phyloP scores from a whole-genome alignment of 1,284 basidiomycete genomes.

The Sporisorium scitamineum region DNA sequence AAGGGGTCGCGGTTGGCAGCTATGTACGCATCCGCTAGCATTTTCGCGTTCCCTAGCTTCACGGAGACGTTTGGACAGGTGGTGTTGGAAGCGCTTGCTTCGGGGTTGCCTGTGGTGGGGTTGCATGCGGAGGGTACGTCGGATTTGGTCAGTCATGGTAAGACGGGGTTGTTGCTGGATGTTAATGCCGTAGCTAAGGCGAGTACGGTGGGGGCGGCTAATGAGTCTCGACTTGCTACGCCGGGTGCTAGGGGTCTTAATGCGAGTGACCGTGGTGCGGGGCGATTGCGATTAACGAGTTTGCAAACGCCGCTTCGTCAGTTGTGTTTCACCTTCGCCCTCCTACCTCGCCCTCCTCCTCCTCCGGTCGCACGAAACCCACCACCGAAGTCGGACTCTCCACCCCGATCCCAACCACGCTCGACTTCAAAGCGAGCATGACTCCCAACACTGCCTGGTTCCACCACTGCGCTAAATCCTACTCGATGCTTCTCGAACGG shows the following conservation, averaged over 20 bases:
- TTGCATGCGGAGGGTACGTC: constrained; percentile 75
- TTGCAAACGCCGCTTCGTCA: constrained; percentile 32
- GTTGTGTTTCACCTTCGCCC: constrained; percentile 23
- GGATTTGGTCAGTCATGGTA: constrained; percentile 72
- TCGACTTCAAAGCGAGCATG: constrained; percentile 68
- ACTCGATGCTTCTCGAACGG: constrained; percentile 71
- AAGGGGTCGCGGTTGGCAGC: constrained; percentile 67
- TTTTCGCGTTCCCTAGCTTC: constrained; percentile 74
- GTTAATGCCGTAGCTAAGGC: constrained; percentile 49
- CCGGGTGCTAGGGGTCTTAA: constrained; percentile 14
- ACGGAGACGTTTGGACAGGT: constrained; percentile 76
- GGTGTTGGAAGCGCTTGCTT: constrained; percentile 74
- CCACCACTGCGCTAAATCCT: constrained; percentile 69
- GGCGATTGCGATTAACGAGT: constrained; percentile 35
- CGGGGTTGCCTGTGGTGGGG: constrained; percentile 74
- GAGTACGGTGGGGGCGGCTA: constrained; percentile 9
- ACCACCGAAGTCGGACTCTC: constrained; percentile 31
- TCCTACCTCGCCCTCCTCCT: background rate
- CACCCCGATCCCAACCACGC: constrained; percentile 47
- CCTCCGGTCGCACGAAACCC: constrained; percentile 1
- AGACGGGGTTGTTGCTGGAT: constrained; percentile 71
- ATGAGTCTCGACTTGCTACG: constrained; percentile 14
- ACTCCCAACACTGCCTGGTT: constrained; percentile 68
- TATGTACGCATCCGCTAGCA: constrained; percentile 73
- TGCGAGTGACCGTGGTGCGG: background rate